Evolutionary conservation across 768 basidiomycete species (phyloP), one percentile per base, ranked within the genome.

Genomic region (Pisolithus microcarpus): DNA sequence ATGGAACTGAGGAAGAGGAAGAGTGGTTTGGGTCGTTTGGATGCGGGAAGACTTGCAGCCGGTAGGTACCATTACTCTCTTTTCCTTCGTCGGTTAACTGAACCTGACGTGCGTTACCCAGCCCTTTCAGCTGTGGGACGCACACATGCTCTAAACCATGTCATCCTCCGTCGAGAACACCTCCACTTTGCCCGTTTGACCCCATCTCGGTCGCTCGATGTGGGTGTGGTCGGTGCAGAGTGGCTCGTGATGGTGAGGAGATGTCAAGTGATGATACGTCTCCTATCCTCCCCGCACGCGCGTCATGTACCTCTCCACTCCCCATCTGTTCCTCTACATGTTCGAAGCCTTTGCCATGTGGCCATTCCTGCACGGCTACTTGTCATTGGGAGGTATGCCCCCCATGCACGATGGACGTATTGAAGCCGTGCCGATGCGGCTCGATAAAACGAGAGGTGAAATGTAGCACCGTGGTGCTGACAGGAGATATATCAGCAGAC

Each of bases 401-500:
- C 0, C 87, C 91, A 0, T 98, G 95, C 65, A 63, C 68, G 1
- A 78, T 86, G 46, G 69, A 72, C 42, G 75, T 93, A 38, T 77
- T 82, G 4, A 74, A 85, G 6, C 86, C 88, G 3, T 99, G 96
- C 64, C 77, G 96, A 28, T 98, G 96, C 54, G 94, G 93, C 0
- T 72, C 79, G 16, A 85, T 82, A 2, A 83, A 72, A 5, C 71
- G 66, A 11, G 65, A 72, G 4, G 60, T 79, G 0, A 65, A 59
- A 1, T 97, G 94, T 63, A 50, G 61, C 2, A 38, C 21, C 21
- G 21, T 23, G 21, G 21, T 23, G 21, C 21, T 23, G 21, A 23
- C 21, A 23, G 21, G 21, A 23, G 21, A 23, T 23, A 23, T 23
- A 23, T 23, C 21, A 23, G 21, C 21, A 23, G 21, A 23, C 21